A percentile compares a stretch with the other conserved stretches of the same genome.
phyloP scores from a whole-genome alignment of 805 yeast species.

The Torulaspora franciscae region DNA sequence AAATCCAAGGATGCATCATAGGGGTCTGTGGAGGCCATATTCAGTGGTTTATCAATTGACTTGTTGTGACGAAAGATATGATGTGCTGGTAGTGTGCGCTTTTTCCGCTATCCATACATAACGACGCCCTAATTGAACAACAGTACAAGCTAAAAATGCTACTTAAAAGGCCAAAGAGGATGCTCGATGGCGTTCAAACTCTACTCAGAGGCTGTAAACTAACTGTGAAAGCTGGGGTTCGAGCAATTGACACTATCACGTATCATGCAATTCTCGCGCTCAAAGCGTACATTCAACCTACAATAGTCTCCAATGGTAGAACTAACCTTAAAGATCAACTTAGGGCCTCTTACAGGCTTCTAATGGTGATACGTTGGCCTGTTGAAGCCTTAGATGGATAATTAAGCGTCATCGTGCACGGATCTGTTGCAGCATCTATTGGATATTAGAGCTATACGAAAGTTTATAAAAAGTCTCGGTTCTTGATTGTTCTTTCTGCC shows the following conservation, averaged over 20 bases:
- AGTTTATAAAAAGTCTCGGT: background rate
- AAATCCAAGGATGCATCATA: constrained; percentile 77
- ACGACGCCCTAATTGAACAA: background rate
- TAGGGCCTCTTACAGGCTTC: background rate
- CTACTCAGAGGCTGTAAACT: too few relatives aligned
- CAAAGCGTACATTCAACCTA: too few relatives aligned
- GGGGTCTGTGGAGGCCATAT: constrained; percentile 18
- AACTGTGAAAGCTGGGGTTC: too few relatives aligned
- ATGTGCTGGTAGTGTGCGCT: background rate
- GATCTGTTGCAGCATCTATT: constrained; percentile 1
- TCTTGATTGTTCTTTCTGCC: background rate
- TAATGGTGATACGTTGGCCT: background rate
- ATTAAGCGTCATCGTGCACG: constrained; percentile 2
- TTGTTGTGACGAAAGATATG: background rate
- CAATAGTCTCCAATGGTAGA: too few relatives aligned
- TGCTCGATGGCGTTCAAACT: background rate
- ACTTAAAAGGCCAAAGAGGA: background rate
- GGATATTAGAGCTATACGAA: background rate
- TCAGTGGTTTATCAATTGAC: background rate
- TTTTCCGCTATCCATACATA: background rate
- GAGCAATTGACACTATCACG: too few relatives aligned
- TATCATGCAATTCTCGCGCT: too few relatives aligned
- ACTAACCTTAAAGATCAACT: too few relatives aligned
- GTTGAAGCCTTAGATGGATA: background rate
- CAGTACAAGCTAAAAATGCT: background rate